These are phyloP conservation scores for Pichia phayaonensis DNA, from an alignment of 805 yeast species.

Conservation along the genomic window DNA sequence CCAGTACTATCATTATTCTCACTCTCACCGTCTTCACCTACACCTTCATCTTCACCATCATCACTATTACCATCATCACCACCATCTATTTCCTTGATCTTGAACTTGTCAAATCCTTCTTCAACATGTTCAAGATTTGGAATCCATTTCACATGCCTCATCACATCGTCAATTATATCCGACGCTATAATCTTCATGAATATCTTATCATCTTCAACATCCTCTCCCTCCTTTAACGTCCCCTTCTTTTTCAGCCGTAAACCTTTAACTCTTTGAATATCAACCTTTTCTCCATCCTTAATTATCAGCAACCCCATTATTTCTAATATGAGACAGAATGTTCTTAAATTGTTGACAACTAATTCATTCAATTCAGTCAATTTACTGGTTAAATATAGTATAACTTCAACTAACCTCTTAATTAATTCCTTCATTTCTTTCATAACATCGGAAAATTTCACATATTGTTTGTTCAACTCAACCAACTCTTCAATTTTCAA, in stretches of 20 bases:
- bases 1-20: neutral
- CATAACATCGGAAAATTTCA: conserved; percentile 23
- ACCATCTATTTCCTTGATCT: conserved; percentile 7
- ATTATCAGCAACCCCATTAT: conserved; percentile 68
- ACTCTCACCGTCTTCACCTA: conserved; percentile 16
- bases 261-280: conserved; percentile 75
- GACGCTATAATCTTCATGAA: conserved; percentile 12
- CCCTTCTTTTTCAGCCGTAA: conserved; percentile 40
- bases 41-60: neutral
- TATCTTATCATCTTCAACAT: conserved; percentile 6
- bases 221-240: neutral
- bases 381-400: conserved; percentile 25
- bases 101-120: conserved; percentile 5
- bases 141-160: neutral
- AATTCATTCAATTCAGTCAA: conserved; percentile 36
- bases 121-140: neutral
- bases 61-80: neutral
- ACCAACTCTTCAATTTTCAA: conserved; percentile 38
- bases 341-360: conserved; percentile 33
- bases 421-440: conserved; percentile 20
- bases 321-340: conserved; percentile 54
- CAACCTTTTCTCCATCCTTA: conserved; percentile 31
- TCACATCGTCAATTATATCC: neutral
- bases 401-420: conserved; percentile 15
- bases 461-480: conserved; percentile 30